These are phyloP conservation scores for Sechiopsis laciniata DNA, from an alignment of 306 rosid species.

Conservation along the genomic window DNA sequence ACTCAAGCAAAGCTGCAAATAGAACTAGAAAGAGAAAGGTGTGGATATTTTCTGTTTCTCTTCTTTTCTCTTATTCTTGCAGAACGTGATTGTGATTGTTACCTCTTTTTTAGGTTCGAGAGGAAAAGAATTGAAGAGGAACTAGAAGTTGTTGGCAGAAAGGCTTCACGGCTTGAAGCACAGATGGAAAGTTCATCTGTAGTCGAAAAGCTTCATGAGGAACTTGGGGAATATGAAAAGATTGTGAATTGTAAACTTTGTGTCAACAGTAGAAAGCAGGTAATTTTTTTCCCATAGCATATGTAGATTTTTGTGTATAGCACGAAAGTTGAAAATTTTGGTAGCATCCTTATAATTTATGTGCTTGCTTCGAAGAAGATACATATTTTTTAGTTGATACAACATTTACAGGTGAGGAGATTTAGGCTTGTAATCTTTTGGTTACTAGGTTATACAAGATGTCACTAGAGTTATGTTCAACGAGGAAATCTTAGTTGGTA, in stretches of 20 bases:
- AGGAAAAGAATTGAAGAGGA: conserved; percentile 74
- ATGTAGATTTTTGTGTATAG: background rate
- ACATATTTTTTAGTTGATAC: too few relatives aligned
- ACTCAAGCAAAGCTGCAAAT: conserved; percentile 56
- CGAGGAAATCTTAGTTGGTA: background rate
- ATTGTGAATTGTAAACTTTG: conserved; percentile 88
- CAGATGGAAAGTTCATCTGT: conserved; percentile 61
- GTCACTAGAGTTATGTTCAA: background rate
- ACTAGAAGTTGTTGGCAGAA: conserved; percentile 64
- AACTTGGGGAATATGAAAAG: conserved; percentile 72
- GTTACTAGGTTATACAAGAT: too few relatives aligned
- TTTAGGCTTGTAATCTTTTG: too few relatives aligned
- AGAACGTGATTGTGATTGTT: background rate
- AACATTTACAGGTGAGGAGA: too few relatives aligned
- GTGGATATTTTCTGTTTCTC: conserved; percentile 9
- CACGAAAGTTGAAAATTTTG: background rate
- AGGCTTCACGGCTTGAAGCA: conserved; percentile 47
- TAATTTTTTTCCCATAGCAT: conserved; percentile 17
- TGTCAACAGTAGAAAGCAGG: conserved; percentile 80
- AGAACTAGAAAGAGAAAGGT: conserved; percentile 85
- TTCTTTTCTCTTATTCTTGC: conserved; percentile 19
- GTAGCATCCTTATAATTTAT: background rate
- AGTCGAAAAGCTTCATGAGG: conserved; percentile 73
- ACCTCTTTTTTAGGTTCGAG: conserved; percentile 46
- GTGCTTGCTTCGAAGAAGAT: background rate